These are phyloP conservation scores for Chrysoporthe cubensis DNA, from an alignment of 2,329 filamentous ascomycete genomes.

Conservation along the genomic window DNA sequence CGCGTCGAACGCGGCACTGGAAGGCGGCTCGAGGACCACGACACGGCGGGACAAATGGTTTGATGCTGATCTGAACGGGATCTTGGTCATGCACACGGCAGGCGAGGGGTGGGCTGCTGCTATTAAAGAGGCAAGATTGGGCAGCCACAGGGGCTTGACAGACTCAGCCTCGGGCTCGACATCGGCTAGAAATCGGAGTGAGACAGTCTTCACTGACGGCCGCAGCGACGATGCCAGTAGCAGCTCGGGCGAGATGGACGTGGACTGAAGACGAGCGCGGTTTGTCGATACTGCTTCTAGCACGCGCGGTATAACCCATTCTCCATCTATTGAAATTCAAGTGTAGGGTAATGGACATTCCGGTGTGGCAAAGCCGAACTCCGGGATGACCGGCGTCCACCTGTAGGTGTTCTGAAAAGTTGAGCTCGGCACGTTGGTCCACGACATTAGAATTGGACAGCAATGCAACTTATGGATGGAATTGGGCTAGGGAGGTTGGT, in stretches of 20 bases:
- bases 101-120: conserved; percentile 36
- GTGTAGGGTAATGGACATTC: not conserved
- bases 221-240: conserved; percentile 9
- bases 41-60: conserved; percentile 74
- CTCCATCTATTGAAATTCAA: not conserved
- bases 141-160: conserved; percentile 3
- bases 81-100: conserved; percentile 61
- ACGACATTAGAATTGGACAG: not conserved
- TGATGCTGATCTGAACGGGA: conserved; percentile 56
- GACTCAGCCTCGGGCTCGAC: not conserved
- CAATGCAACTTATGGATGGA: not conserved
- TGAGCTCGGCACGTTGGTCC: not conserved
- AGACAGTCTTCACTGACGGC: conserved; percentile 13
- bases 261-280: not conserved
- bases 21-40: conserved; percentile 65
- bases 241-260: conserved; percentile 3
- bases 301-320: not conserved
- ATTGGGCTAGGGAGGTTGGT: not conserved
- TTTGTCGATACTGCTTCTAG: no score
- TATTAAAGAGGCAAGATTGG: conserved; percentile 12
- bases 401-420: not conserved
- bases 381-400: not conserved
- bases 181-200: not conserved
- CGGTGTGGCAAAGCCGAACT: not conserved
- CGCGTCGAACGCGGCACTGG: conserved; percentile 69